Percentiles rank a stretch among this genome's conserved stretches.
These are phyloP conservation scores for Pseudogymnoascus sp. DNA, from an alignment of 2,329 filamentous ascomycete genomes.

Conservation along the genomic window DNA sequence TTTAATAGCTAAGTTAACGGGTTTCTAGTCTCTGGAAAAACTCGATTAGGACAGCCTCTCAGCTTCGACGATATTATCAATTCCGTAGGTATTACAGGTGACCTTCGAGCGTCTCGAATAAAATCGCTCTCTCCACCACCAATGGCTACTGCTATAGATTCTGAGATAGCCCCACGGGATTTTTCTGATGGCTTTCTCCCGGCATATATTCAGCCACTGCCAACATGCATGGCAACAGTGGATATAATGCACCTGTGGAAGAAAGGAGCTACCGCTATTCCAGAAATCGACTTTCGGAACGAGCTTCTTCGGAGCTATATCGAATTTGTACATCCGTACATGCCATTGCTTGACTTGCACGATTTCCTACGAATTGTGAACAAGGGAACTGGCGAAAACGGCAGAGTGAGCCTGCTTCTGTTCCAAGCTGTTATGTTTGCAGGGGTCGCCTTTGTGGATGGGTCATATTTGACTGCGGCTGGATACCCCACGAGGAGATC, in stretches of 20 bases:
- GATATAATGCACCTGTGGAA: slow-evolving; percentile 57
- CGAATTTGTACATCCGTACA: slow-evolving; percentile 83
- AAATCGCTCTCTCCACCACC: neutral
- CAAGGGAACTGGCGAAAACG: slow-evolving; percentile 55
- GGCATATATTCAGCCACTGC: slow-evolving; percentile 2
- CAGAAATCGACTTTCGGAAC: slow-evolving; percentile 59
- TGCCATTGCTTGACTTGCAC: slow-evolving; percentile 70
- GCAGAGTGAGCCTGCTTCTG: slow-evolving; percentile 70
- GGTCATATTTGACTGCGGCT: slow-evolving; percentile 62
- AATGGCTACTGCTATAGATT: neutral
- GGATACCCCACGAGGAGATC: slow-evolving; percentile 70
- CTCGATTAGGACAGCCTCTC: neutral
- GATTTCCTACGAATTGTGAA: slow-evolving; percentile 51
- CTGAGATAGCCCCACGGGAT: neutral
- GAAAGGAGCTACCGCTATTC: slow-evolving; percentile 75
- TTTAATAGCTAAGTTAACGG: neutral
- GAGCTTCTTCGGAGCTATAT: slow-evolving; percentile 73
- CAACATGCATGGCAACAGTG: slow-evolving; percentile 4
- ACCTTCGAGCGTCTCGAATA: slow-evolving; percentile 1
- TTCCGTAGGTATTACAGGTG: slow-evolving; percentile 1
- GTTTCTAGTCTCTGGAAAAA: neutral
- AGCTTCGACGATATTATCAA: slow-evolving; percentile 1
- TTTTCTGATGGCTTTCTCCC: neutral
- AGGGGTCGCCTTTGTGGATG: slow-evolving; percentile 75
- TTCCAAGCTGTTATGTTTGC: slow-evolving; percentile 94